Percentiles rank a stretch among this genome's conserved stretches.
Conservation (phyloP, 495 filamentous ascomycete species). For the Tricharina praecox region DNA sequence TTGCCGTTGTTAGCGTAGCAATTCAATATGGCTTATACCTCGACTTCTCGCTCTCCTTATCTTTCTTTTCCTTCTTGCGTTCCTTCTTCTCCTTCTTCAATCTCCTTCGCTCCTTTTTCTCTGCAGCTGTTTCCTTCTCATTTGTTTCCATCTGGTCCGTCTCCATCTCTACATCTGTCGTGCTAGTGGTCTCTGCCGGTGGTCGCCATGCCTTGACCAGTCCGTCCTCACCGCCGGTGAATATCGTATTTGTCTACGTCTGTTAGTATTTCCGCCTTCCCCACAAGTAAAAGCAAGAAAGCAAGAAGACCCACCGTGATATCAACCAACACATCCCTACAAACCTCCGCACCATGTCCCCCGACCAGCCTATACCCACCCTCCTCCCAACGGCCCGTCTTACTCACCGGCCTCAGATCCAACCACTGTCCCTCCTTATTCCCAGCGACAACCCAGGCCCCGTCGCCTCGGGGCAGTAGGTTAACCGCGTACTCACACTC, state of each 20-base stretch:
- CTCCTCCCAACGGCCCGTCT: constrained; percentile 40
- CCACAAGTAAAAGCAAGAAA: no score
- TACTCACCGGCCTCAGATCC: constrained; percentile 48
- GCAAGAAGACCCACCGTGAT: constrained; percentile 37
- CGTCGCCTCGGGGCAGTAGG: constrained; percentile 42
- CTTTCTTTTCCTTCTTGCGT: constrained; percentile 10
- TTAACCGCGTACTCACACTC: constrained; percentile 72
- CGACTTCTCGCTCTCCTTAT: constrained; percentile 8
- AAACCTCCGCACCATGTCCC: constrained; percentile 70
- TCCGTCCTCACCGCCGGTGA: constrained; percentile 68
- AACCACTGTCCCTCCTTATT: constrained; percentile 35
- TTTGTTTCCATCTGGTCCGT: constrained; percentile 8
- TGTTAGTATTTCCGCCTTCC: constrained; percentile 9
- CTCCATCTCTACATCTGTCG: constrained; percentile 8
- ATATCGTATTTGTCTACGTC: constrained; percentile 44
- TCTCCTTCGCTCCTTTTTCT: background rate
- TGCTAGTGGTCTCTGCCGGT: constrained; percentile 4
- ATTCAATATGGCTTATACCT: constrained; percentile 18
- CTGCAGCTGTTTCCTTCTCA: background rate
- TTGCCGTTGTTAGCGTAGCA: background rate
- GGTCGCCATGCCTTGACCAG: constrained; percentile 46
- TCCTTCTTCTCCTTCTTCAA: constrained; percentile 7
- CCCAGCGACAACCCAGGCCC: constrained; percentile 42
- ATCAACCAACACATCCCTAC: constrained; percentile 59
- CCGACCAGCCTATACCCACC: constrained; percentile 48